Percentiles rank a stretch among this genome's conserved stretches.
Conservation (phyloP, 169 alveolate species). For the Plasmodium relictum region DNA sequence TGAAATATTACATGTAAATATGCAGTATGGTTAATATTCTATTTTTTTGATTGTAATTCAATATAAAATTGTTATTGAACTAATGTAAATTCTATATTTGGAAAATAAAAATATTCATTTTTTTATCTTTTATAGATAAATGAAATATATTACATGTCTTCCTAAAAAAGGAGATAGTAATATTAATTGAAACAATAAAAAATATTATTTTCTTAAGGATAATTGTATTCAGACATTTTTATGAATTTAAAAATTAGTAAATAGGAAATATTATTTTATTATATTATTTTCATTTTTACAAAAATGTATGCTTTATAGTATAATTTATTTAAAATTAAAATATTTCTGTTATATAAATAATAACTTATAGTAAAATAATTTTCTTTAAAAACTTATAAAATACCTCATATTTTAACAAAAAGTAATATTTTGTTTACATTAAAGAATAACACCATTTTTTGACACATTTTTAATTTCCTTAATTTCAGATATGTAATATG, state of each 20-base stretch:
- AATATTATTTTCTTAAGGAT: background rate
- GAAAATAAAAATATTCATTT: too few relatives aligned
- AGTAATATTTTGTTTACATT: background rate
- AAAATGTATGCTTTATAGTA: background rate
- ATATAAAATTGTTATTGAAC: too few relatives aligned
- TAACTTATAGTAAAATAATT: background rate
- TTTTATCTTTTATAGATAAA: background rate
- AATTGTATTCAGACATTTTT: background rate
- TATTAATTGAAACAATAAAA: too few relatives aligned
- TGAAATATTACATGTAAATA: too few relatives aligned
- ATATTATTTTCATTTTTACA: background rate
- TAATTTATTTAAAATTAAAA: background rate
- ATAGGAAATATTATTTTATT: background rate
- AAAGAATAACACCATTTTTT: conserved; percentile 68
- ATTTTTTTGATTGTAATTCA: too few relatives aligned
- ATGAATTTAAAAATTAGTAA: background rate
- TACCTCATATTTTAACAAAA: too few relatives aligned
- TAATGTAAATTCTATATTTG: too few relatives aligned
- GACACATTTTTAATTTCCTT: conserved; percentile 78
- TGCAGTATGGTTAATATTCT: too few relatives aligned
- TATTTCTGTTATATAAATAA: conserved; percentile 4
- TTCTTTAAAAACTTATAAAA: background rate
- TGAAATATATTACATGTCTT: background rate
- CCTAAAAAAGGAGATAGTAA: background rate
- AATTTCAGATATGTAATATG: conserved; percentile 85